Percentiles rank a stretch among this genome's conserved stretches.
These are phyloP conservation scores for Rosa rugosa DNA, from an alignment of 306 rosid genomes.

Conservation along the genomic window DNA sequence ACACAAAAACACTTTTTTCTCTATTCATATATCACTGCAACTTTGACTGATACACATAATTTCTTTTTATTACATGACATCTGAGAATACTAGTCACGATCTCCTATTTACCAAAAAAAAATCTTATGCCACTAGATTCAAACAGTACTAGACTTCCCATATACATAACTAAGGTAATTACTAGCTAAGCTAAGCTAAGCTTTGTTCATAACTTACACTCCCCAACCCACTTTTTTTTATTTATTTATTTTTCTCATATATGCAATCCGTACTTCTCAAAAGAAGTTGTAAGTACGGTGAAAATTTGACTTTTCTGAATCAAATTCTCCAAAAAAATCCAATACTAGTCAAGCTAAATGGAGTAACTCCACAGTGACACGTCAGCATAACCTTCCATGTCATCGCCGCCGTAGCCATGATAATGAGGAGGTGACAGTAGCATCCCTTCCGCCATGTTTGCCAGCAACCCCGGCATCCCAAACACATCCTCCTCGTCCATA, in stretches of 20 bases:
- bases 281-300: constrained; percentile 7
- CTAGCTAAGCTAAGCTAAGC: neutral
- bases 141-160: too few relatives aligned
- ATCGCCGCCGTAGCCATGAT: constrained; percentile 25
- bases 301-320: neutral
- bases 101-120: too few relatives aligned
- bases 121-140: too few relatives aligned
- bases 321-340: neutral
- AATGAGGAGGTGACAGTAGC: constrained; percentile 58
- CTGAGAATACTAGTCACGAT: neutral
- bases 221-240: neutral
- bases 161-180: neutral
- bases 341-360: constrained; percentile 19
- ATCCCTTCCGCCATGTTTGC: constrained; percentile 65
- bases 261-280: neutral
- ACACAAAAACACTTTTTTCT: too few relatives aligned
- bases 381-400: constrained; percentile 52
- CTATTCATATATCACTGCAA: too few relatives aligned
- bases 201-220: neutral
- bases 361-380: constrained; percentile 71
- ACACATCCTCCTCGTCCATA: constrained; percentile 47
- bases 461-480: constrained; percentile 56
- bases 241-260: neutral
- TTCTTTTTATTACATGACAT: too few relatives aligned
- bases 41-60: too few relatives aligned